Conservation (phyloP, 768 basidiomycete species). For the Cystofilobasidium capitatum region DNA sequence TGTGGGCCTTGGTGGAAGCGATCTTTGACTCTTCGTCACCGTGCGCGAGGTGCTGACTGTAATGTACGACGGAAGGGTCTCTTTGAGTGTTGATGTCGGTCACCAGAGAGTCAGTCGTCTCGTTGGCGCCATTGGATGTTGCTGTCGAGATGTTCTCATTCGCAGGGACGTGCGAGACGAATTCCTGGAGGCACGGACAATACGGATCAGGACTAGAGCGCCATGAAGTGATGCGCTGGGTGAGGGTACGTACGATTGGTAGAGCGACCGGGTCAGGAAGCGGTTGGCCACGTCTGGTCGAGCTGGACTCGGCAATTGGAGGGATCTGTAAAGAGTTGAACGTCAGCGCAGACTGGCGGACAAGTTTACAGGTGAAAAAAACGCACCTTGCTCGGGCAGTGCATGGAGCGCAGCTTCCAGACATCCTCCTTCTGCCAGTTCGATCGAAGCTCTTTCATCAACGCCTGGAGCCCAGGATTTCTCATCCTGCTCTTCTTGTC, state of each 20-base stretch:
- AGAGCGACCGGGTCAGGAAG: too few species aligned
- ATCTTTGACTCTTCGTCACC: conserved; percentile 46
- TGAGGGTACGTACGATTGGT: too few species aligned
- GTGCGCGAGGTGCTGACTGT: conserved; percentile 45
- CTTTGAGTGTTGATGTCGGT: neutral
- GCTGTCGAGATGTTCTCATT: neutral
- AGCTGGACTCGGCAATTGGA: neutral
- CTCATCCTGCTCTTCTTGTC: conserved; percentile 41
- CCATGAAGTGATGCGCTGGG: too few species aligned
- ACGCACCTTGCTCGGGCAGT: conserved; percentile 69
- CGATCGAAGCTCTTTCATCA: conserved; percentile 56
- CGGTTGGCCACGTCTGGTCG: too few species aligned
- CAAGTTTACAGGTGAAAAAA: neutral
- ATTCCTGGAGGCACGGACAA: conserved; percentile 4
- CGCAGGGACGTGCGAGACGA: conserved; percentile 16
- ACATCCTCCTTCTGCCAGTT: conserved; percentile 64
- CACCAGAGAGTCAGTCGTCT: neutral
- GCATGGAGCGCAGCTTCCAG: conserved; percentile 50
- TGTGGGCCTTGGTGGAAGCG: conserved; percentile 48
- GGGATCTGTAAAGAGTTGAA: neutral
- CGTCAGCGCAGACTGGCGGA: too few species aligned
- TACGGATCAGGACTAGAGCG: neutral
- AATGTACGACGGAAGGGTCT: conserved; percentile 40
- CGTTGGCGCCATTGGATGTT: neutral
- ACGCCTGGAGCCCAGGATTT: conserved; percentile 38